Conservation (phyloP, 192 early-diverging fungal genomes). For the Martensiomyces pterosporus region DNA sequence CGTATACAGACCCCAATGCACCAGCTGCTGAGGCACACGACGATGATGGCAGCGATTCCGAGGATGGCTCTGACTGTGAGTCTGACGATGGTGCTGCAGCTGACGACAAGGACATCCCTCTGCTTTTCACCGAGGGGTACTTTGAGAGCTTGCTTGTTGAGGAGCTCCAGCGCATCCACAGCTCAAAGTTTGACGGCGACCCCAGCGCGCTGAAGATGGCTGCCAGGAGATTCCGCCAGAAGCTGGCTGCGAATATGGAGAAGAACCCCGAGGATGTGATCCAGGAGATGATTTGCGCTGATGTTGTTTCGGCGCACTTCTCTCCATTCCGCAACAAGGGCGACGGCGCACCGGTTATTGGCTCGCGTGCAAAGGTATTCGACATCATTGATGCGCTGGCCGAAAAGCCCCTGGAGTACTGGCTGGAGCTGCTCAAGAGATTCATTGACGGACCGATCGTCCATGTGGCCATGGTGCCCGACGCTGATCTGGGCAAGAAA, state of each 20-base stretch:
- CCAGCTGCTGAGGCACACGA: constrained; percentile 12
- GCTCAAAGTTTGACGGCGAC: constrained; percentile 36
- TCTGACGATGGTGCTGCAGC: constrained; percentile 22
- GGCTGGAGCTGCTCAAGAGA: constrained; percentile 42
- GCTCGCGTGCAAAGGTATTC: constrained; percentile 23
- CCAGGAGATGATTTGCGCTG: constrained; percentile 14
- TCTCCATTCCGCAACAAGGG: constrained; percentile 6
- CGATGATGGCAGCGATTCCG: constrained; percentile 17
- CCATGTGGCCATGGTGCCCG: constrained; percentile 33
- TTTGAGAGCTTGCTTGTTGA: constrained; percentile 55
- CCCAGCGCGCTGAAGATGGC: constrained; percentile 19
- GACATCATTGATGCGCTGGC: constrained; percentile 27
- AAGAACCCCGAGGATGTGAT: constrained; percentile 21
- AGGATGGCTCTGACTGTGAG: constrained; percentile 17
- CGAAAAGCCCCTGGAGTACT: constrained; percentile 18
- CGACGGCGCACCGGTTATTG: constrained; percentile 11
- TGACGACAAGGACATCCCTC: constrained; percentile 17
- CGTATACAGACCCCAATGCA: constrained; percentile 7
- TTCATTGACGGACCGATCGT: constrained; percentile 20
- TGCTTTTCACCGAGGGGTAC: constrained; percentile 61
- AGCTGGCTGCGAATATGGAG: constrained; percentile 27
- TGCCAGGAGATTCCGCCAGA: constrained; percentile 18
- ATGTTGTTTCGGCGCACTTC: constrained; percentile 44
- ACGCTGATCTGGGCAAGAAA: constrained; percentile 8
- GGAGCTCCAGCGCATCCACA: constrained; percentile 53